Base-by-base conservation (phyloP, 2,329 filamentous ascomycete genomes). In the Stemphylium lycopersici region DNA sequence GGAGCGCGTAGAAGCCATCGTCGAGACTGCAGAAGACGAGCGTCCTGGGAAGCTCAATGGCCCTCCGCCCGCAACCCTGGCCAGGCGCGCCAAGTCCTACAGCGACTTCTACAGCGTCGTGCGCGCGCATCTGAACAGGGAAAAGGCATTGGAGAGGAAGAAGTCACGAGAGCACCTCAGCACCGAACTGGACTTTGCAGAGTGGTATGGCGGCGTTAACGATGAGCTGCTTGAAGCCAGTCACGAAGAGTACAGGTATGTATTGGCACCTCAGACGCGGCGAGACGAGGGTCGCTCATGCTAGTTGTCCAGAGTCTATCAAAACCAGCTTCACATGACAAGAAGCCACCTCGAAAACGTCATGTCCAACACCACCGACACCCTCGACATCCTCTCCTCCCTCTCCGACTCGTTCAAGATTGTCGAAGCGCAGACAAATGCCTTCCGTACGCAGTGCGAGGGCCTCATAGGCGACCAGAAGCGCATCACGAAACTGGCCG, bases 361-460 rank as follows among this genome's bases (percentile, higher is more conserved):
- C 12, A 83, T 97, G 20, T 79, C 84, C 24, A 91, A 92, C 71
- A 92, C 93, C 1, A 85, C 90, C 49, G 84, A 84, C 15, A 89
- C 92, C 0, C 81, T 99, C 34, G 82, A 87, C 38, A 81, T 96
- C 15, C 82, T 99, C 24, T 88, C 90, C 13, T 87, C 84, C 0
- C 82, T 99, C 13, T 93, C 93, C 12, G 85, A 88, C 65, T 93
- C 93, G 4, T 99, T 99, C 78, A 87, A 88, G 63, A 82, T 88
- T 0, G 93, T 99, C 43, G 92, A 97, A 67, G 81, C 85, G 8
- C 93, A 98, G 77, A 99, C 95, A 0, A 90, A 89, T n/a, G 88
- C 90, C 12, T 98, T 99, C 78, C 90, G 93, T 72, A 86, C 89
- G 41, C 92, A 96, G 75, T 99, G 95, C 76, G 91, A 97, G 71